Percentiles rank a stretch among this genome's conserved stretches.
phyloP scores from a whole-genome alignment of 164 flowering plant genomes.

The Cinnamomum chago region DNA sequence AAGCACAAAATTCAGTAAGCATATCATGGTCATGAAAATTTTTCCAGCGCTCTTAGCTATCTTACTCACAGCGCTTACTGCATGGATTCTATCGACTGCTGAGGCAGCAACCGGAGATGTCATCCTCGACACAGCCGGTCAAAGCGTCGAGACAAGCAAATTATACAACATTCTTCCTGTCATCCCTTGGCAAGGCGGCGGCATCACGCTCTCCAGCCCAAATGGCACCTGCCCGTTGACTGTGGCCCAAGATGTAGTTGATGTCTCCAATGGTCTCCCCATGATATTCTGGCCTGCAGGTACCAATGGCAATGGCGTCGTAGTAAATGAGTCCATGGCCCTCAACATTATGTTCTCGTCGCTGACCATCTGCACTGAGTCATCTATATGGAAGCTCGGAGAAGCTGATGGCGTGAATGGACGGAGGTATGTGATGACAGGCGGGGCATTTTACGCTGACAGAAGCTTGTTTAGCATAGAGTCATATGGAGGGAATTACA shows the following conservation, averaged over 20 bases:
- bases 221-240: background rate
- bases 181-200: background rate
- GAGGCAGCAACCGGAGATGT: background rate
- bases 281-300: background rate
- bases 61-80: too few species aligned
- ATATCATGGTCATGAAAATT: too few species aligned
- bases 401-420: background rate
- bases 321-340: background rate
- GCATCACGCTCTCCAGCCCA: background rate
- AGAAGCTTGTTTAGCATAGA: background rate
- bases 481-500: background rate
- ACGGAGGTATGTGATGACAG: background rate
- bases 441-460: background rate
- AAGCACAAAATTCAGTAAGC: too few species aligned
- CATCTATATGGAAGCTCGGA: background rate
- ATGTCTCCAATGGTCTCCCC: background rate
- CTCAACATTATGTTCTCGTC: background rate
- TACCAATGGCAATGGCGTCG: background rate
- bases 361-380: background rate
- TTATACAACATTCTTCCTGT: background rate
- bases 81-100: background rate
- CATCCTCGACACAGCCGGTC: background rate
- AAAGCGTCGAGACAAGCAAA: background rate
- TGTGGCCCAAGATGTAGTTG: background rate
- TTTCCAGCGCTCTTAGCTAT: too few species aligned